Evolutionary conservation across 306 rosid genomes (phyloP).

Genomic region (Myrica gale): DNA sequence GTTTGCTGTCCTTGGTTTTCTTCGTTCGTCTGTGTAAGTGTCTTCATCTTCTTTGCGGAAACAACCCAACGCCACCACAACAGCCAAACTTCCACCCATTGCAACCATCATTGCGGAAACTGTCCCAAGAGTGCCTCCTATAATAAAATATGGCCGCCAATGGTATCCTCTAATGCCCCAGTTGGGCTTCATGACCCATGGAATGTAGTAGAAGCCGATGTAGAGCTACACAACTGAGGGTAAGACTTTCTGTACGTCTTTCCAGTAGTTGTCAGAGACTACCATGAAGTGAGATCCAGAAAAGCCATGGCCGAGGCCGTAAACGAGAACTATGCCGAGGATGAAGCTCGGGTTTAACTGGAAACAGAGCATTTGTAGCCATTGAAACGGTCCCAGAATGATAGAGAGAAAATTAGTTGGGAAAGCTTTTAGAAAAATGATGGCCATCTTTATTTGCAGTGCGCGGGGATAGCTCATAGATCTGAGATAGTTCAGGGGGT

Average conservation of each 20-base stretch:
- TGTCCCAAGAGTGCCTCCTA: conserved; percentile 47
- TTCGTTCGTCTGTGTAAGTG: too few relatives aligned
- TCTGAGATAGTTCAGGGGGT: too few relatives aligned
- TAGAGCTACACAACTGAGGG: conserved; percentile 62
- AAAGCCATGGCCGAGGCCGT: conserved; percentile 72
- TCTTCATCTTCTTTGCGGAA: too few relatives aligned
- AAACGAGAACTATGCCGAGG: conserved; percentile 44
- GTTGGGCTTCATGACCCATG: conserved; percentile 67
- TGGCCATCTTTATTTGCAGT: too few relatives aligned
- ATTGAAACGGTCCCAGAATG: conserved; percentile 40
- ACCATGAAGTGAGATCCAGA: conserved; percentile 56
- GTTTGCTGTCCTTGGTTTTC: too few relatives aligned
- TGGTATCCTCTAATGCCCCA: conserved; percentile 66
- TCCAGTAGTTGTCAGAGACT: conserved; percentile 70
- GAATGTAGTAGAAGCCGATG: conserved; percentile 53
- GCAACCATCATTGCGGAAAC: conserved; percentile 38
- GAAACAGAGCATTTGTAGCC: conserved; percentile 49
- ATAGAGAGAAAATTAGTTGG: neutral
- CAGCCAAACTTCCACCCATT: conserved; percentile 13
- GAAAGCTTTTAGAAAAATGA: too few relatives aligned
- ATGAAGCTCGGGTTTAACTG: conserved; percentile 45
- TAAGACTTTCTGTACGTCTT: conserved; percentile 60
- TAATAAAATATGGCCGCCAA: conserved; percentile 52
- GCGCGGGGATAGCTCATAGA: too few relatives aligned
- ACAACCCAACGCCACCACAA: conserved; percentile 37